phyloP scores from a whole-genome alignment of 129 eudicot genomes.

The Daucus carota region DH1_v3.0 NC_030382.2:58705501-58706000 shows the following conservation, averaged over 20 bases:
- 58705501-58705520: not conserved
- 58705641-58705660: constrained; percentile 1
- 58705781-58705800: too few relatives aligned
- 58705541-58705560: not conserved
- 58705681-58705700: constrained; percentile 9
- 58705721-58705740: not conserved
- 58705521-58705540: not conserved
- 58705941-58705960: not conserved
- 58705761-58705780: too few relatives aligned
- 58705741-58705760: too few relatives aligned
- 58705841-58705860: not conserved
- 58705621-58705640: not conserved
- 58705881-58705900: not conserved
- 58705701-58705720: constrained; percentile 3
- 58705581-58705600: not conserved
- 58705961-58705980: not conserved
- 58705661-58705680: not conserved
- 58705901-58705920: not conserved
- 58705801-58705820: too few relatives aligned
- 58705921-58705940: not conserved
- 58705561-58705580: too few relatives aligned
- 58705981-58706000: not conserved
- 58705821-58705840: not conserved
- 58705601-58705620: not conserved
- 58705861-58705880: not conserved